Conservation (phyloP, 768 basidiomycete genomes). For the Inosperma sp. region DNA sequence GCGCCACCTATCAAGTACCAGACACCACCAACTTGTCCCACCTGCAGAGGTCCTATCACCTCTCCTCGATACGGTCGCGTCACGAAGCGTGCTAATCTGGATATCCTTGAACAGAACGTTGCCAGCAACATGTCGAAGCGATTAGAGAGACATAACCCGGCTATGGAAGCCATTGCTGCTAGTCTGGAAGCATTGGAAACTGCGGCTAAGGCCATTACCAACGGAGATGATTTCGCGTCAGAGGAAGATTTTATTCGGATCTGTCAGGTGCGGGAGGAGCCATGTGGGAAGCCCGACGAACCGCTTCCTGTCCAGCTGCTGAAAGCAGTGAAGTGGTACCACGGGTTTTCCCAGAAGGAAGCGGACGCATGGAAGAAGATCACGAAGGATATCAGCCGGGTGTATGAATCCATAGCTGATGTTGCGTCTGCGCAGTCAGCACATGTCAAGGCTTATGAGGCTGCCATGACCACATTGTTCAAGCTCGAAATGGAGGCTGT, state of each 20-base stretch:
- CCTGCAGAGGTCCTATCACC: constrained; percentile 54
- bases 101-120: constrained; percentile 62
- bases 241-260: not conserved
- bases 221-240: not conserved
- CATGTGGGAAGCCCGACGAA: constrained; percentile 1
- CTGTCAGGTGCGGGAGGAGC: not conserved
- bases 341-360: constrained; percentile 10
- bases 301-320: not conserved
- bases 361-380: constrained; percentile 35
- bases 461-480: constrained; percentile 49
- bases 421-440: constrained; percentile 47
- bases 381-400: constrained; percentile 31
- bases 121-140: constrained; percentile 44
- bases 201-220: constrained; percentile 5
- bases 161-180: constrained; percentile 1
- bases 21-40: constrained; percentile 54
- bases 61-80: constrained; percentile 57
- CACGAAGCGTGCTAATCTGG: constrained; percentile 57
- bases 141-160: constrained; percentile 1
- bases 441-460: constrained; percentile 56
- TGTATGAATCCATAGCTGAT: constrained; percentile 37
- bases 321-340: constrained; percentile 5
- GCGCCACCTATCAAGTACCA: constrained; percentile 31
- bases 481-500: constrained; percentile 40
- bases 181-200: not conserved